These are phyloP conservation scores for Knufia fluminis DNA, from an alignment of 2,329 filamentous ascomycete species.

Conservation along the genomic window DNA sequence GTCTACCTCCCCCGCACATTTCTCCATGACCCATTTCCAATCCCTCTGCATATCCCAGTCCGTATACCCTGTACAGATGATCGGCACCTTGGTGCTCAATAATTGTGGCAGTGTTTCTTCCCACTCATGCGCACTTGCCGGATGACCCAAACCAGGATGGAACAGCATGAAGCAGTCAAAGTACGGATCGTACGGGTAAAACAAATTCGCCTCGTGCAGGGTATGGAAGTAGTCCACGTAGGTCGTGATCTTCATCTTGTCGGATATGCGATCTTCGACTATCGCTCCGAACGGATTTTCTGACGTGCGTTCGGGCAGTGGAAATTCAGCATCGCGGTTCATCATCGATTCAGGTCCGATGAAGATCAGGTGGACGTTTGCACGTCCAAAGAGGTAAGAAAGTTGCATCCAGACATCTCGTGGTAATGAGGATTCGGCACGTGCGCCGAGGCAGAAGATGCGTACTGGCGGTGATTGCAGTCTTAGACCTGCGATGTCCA, in stretches of 20 bases:
- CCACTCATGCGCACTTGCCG: slow-evolving; percentile 90
- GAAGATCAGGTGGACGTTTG: slow-evolving; percentile 84
- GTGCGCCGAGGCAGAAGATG: slow-evolving; percentile 85
- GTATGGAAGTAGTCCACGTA: slow-evolving; percentile 98
- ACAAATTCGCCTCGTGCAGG: slow-evolving; percentile 80
- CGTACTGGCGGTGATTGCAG: slow-evolving; percentile 80
- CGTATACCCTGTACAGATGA: slow-evolving; percentile 92
- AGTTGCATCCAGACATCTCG: slow-evolving; percentile 91
- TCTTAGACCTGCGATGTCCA: slow-evolving; percentile 66
- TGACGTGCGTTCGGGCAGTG: slow-evolving; percentile 74
- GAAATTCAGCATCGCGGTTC: slow-evolving; percentile 87
- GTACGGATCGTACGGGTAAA: slow-evolving; percentile 93
- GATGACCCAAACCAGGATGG: slow-evolving; percentile 91
- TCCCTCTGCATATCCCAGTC: slow-evolving; percentile 91
- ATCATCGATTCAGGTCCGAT: slow-evolving; percentile 94
- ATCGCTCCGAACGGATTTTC: slow-evolving; percentile 89
- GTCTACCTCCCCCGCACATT: slow-evolving; percentile 82
- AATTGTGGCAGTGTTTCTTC: slow-evolving; percentile 78
- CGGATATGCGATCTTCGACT: slow-evolving; percentile 80
- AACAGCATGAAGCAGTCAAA: slow-evolving; percentile 97
- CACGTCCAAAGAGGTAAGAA: slow-evolving; percentile 85
- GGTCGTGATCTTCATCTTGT: slow-evolving; percentile 90
- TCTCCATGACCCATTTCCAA: slow-evolving; percentile 78
- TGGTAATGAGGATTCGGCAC: slow-evolving; percentile 93
- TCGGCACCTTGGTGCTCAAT: slow-evolving; percentile 88